Conservation (phyloP, 2,329 filamentous ascomycete species). For the Periconia macrospinosa region DNA sequence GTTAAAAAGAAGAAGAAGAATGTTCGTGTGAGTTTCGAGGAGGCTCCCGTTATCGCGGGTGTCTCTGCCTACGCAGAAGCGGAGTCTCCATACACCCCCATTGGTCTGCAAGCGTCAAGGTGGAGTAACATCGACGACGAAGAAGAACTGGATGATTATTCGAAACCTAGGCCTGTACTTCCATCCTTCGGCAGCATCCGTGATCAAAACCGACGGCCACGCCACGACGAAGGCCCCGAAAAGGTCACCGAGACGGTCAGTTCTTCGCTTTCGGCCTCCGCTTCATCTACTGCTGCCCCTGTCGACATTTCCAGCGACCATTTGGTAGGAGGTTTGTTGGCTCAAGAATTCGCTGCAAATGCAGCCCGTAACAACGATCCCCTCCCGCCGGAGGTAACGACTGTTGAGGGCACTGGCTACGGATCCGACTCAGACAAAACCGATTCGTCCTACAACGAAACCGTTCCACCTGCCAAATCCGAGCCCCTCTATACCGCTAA, state of each 20-base stretch:
- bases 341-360: slow-evolving; percentile 57
- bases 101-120: slow-evolving; percentile 41
- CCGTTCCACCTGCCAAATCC: background rate
- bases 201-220: slow-evolving; percentile 57
- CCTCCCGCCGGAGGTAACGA: slow-evolving; percentile 70
- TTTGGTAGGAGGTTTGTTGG: slow-evolving; percentile 58
- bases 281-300: slow-evolving; percentile 38
- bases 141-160: slow-evolving; percentile 66
- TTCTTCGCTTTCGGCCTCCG: slow-evolving; percentile 39
- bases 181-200: slow-evolving; percentile 76
- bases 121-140: slow-evolving; percentile 52
- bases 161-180: slow-evolving; percentile 73
- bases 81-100: slow-evolving; percentile 19
- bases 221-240: slow-evolving; percentile 54
- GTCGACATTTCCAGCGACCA: slow-evolving; percentile 63
- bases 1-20: slow-evolving; percentile 58
- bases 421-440: slow-evolving; percentile 59
- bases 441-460: slow-evolving; percentile 26
- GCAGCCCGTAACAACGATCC: slow-evolving; percentile 58
- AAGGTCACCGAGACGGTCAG: slow-evolving; percentile 53
- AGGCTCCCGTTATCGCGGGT: slow-evolving; percentile 61
- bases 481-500: background rate
- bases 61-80: slow-evolving; percentile 40
- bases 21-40: slow-evolving; percentile 78
- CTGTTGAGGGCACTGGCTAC: slow-evolving; percentile 67